Conservation (phyloP, 331 rosid genomes). For the Malus hybrid region DNA sequence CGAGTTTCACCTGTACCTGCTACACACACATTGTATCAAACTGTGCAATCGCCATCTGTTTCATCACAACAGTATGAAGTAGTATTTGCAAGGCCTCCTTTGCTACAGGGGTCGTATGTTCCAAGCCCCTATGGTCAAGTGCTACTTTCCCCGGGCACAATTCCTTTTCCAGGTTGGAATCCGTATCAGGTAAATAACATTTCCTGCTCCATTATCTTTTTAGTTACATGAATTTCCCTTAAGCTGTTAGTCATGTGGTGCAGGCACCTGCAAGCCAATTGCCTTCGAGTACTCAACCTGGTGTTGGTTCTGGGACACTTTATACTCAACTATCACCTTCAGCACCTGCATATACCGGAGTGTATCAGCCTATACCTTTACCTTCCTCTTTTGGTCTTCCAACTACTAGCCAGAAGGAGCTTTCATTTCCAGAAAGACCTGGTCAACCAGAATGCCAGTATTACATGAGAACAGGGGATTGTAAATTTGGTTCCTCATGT, state of each 20-base stretch:
- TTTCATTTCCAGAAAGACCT: conserved; percentile 77
- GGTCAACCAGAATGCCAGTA: conserved; percentile 88
- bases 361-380: conserved; percentile 45
- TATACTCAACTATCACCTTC: conserved; percentile 58
- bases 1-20: conserved; percentile 51
- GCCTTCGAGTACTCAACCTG: conserved; percentile 48
- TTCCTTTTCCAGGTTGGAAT: conserved; percentile 71
- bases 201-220: conserved; percentile 16
- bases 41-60: conserved; percentile 64
- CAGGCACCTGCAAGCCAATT: conserved; percentile 64
- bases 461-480: conserved; percentile 93
- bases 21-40: conserved; percentile 50
- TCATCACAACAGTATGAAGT: conserved; percentile 71
- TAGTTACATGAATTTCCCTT: conserved; percentile 18
- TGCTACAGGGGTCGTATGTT: conserved; percentile 61
- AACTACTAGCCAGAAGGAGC: conserved; percentile 60
- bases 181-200: conserved; percentile 64
- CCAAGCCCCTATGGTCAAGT: conserved; percentile 78
- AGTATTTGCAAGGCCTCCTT: conserved; percentile 72
- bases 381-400: conserved; percentile 46
- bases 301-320: conserved; percentile 51
- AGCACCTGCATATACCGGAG: conserved; percentile 48
- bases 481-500: conserved; percentile 94
- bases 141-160: conserved; percentile 71
- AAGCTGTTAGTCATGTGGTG: conserved; percentile 20